Base-by-base conservation (phyloP, 169 alveolate species). In the Eimeria praecox region DNA sequence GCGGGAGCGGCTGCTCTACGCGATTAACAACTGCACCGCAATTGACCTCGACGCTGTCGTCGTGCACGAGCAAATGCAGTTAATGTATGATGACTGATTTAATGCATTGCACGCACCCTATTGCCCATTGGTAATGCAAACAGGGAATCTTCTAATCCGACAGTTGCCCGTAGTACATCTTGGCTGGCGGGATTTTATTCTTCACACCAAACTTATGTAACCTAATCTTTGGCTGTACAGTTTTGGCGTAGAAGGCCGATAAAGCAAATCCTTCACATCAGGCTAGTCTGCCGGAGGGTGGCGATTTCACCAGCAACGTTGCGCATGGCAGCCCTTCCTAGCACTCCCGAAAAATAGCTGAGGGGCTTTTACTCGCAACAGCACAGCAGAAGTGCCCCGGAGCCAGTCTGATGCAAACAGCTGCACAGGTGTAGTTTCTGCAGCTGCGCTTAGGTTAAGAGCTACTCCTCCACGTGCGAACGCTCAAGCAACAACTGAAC, bases 1-100 rank as follows among this genome's bases (percentile, higher is more conserved):
- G 93, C 96, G 98, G 94, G 96, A 97, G 95, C 97, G 99, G 88
- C 97, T 98, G 44, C 96, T 98, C 24, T 98, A 98, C 96, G 99
- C 99, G 49, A 97, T 98, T 44, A 96, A 96, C 95, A 97, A 98
- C 96, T 98, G 99, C 96, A 97, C 98, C 27, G 99, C 99, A 20
- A 98, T 98, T 20, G 99, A 98, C 97, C 97, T 98, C 90, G 99
- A 98, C 94, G 99, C 99, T 22, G 97, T 97, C 92, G 98, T 97
- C 35, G 97, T 96, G 38, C 98, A 97, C 88, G 98, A 97, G 52
- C 98, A 96, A 69, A 97, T 97, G 98, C 97, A 96, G 90, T 85
- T 97, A 49, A 95, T 96, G 97, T 96, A 97, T 46, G 95, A 92
- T 42, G 91, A 77, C 93, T 64, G 87, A 62, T 40, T n/a, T 27